These are phyloP conservation scores for Vigna trinervia DNA, from an alignment of 306 rosid genomes.

Conservation along the genomic window DNA sequence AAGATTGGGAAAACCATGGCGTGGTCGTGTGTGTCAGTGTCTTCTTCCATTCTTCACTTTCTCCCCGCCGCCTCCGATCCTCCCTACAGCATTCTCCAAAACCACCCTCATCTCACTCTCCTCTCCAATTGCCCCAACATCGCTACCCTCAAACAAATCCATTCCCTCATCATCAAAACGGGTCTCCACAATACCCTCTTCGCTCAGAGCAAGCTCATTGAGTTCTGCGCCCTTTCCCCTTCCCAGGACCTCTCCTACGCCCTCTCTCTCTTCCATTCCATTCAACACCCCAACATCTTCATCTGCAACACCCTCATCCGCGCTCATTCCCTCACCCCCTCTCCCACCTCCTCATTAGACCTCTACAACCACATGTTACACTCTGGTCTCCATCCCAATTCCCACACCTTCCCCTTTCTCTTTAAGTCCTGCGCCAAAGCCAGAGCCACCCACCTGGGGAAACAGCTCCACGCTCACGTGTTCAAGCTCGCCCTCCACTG, in stretches of 20 bases:
- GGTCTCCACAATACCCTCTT: conserved; percentile 71
- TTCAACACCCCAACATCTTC: conserved; percentile 53
- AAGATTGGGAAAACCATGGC: background rate
- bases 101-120: conserved; percentile 61
- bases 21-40: background rate
- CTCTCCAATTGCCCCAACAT: conserved; percentile 66
- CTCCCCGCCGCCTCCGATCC: conserved; percentile 67
- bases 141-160: conserved; percentile 60
- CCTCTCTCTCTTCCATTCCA: conserved; percentile 53
- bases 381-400: conserved; percentile 63
- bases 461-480: conserved; percentile 69
- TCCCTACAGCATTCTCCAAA: conserved; percentile 60
- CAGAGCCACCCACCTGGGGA: conserved; percentile 58
- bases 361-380: conserved; percentile 53
- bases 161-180: conserved; percentile 67
- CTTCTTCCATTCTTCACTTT: conserved; percentile 53
- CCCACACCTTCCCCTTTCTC: conserved; percentile 77
- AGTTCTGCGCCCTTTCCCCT: conserved; percentile 61
- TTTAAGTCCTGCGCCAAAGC: conserved; percentile 68
- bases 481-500: conserved; percentile 63
- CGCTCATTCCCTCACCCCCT: conserved; percentile 54
- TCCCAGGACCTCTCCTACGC: conserved; percentile 70
- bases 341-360: conserved; percentile 53
- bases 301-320: conserved; percentile 82
- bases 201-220: conserved; percentile 71